Percentiles rank a stretch among this genome's conserved stretches.
Evolutionary conservation across 2,329 filamentous ascomycete genomes (phyloP).

Genomic region (Fusarium vanettenii): DNA sequence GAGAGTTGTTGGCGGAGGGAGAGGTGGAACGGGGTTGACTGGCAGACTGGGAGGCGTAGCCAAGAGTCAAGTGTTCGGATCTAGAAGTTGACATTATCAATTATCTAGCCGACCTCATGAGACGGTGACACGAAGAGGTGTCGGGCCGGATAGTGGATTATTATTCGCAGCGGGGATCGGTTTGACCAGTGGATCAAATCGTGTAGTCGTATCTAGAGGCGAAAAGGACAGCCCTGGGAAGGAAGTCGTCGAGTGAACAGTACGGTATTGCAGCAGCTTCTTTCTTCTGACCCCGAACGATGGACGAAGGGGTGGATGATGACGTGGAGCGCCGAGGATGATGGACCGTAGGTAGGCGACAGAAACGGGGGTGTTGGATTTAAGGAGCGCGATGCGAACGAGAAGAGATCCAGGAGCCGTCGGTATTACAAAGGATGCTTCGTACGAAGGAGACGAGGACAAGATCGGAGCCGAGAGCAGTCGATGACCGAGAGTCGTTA

Average conservation of each 20-base stretch:
- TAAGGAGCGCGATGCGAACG: constrained; percentile 45
- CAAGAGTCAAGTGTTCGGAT: constrained; percentile 87
- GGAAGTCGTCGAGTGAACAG: constrained; percentile 19
- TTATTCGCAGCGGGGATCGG: constrained; percentile 39
- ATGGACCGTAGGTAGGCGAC: constrained; percentile 34
- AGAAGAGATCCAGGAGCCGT: constrained; percentile 45
- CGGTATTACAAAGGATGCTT: constrained; percentile 51
- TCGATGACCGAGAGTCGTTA: constrained; percentile 33
- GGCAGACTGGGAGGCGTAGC: constrained; percentile 78
- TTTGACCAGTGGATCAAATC: constrained; percentile 27
- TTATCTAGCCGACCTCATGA: constrained; percentile 71
- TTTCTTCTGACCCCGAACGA: constrained; percentile 17
- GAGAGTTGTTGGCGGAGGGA: constrained; percentile 83
- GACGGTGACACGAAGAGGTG: constrained; percentile 42
- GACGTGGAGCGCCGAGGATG: constrained; percentile 32
- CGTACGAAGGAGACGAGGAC: constrained; percentile 40
- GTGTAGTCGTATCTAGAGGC: constrained; percentile 30
- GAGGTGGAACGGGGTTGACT: constrained; percentile 80
- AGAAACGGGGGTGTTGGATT: constrained; percentile 37
- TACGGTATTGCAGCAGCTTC: constrained; percentile 31
- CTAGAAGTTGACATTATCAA: constrained; percentile 93
- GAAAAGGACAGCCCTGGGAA: constrained; percentile 26
- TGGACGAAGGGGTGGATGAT: constrained; percentile 20
- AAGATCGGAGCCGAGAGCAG: constrained; percentile 36
- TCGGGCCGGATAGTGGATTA: constrained; percentile 42